Evolutionary conservation across 2,329 filamentous ascomycete genomes (phyloP).

Genomic region (Claviceps sp.): DNA sequence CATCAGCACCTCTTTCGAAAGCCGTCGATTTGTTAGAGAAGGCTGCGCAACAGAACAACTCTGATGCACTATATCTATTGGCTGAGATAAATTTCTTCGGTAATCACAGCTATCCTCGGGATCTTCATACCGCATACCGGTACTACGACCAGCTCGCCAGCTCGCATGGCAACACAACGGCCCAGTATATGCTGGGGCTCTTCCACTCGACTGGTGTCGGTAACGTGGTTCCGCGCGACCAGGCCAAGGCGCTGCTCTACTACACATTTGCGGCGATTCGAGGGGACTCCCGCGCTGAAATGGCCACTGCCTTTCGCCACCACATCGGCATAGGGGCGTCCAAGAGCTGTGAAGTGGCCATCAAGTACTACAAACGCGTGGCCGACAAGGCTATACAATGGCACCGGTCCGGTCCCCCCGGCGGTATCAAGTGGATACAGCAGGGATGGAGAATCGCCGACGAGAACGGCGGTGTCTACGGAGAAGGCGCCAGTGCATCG

Average conservation of each 20-base stretch:
- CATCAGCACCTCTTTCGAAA: constrained; percentile 26
- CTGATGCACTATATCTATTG: constrained; percentile 78
- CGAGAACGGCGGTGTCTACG: constrained; percentile 83
- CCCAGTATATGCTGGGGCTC: constrained; percentile 89
- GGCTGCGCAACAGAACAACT: constrained; percentile 43
- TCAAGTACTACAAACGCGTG: constrained; percentile 81
- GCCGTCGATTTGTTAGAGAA: constrained; percentile 40
- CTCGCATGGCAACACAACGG: constrained; percentile 73
- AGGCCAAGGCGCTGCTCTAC: constrained; percentile 84
- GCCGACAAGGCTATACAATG: constrained; percentile 86
- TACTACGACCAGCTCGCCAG: constrained; percentile 69
- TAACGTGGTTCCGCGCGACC: constrained; percentile 65
- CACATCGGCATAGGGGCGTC: constrained; percentile 74
- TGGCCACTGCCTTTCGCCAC: constrained; percentile 83
- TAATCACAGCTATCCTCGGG: constrained; percentile 75
- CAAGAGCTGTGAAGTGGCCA: constrained; percentile 72
- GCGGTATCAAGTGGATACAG: constrained; percentile 62
- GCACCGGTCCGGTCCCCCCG: constrained; percentile 80
- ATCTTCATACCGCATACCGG: constrained; percentile 66
- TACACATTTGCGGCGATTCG: constrained; percentile 84
- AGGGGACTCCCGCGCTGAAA: constrained; percentile 75
- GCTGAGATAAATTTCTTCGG: constrained; percentile 96
- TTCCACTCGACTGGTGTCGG: constrained; percentile 93
- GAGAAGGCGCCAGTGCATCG: constrained; percentile 81
- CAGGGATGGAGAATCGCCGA: constrained; percentile 82